Percentiles rank a stretch among this genome's conserved stretches.
These are phyloP conservation scores for Chrysoporthe austroafricana DNA, from an alignment of 2,329 filamentous ascomycete species.

Conservation along the genomic window DNA sequence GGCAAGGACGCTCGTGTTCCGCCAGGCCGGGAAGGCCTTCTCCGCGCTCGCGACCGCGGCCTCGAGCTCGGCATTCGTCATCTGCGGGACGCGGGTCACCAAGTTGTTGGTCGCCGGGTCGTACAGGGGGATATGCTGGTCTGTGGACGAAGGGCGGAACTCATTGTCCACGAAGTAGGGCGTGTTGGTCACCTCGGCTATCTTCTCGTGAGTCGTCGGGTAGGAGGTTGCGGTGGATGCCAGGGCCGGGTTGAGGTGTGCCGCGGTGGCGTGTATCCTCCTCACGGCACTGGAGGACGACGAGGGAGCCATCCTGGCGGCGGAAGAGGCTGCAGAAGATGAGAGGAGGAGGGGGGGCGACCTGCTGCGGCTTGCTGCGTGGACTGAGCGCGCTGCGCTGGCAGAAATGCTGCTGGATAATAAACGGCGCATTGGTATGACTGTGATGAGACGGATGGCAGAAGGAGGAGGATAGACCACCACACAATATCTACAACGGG, in stretches of 20 bases:
- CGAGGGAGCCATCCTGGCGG: constrained; percentile 31
- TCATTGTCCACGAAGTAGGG: constrained; percentile 83
- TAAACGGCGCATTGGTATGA: constrained; percentile 49
- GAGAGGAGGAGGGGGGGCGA: constrained; percentile 30
- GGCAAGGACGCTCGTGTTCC: constrained; percentile 69
- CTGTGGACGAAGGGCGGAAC: constrained; percentile 69
- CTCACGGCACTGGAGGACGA: constrained; percentile 46
- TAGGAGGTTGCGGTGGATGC: constrained; percentile 63
- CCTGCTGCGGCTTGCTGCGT: constrained; percentile 30
- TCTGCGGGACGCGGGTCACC: constrained; percentile 81
- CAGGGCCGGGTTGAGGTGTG: constrained; percentile 58
- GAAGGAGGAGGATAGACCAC: constrained; percentile 12
- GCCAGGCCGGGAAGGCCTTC: constrained; percentile 77
- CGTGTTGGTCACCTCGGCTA: constrained; percentile 69
- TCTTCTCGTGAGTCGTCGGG: constrained; percentile 73
- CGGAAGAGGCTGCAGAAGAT: constrained; percentile 33
- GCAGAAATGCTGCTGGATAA: constrained; percentile 45
- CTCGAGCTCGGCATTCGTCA: constrained; percentile 75
- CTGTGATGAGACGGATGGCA: constrained; percentile 7
- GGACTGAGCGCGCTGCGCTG: constrained; percentile 41
- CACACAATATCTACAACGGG: neutral
- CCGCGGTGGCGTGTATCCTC: constrained; percentile 61
- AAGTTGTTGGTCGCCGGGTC: constrained; percentile 87
- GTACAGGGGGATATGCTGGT: constrained; percentile 77
- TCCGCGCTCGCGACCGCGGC: constrained; percentile 76